Conservation (phyloP, 192 early-diverging fungal genomes). For the Linnemannia elongata region DNA sequence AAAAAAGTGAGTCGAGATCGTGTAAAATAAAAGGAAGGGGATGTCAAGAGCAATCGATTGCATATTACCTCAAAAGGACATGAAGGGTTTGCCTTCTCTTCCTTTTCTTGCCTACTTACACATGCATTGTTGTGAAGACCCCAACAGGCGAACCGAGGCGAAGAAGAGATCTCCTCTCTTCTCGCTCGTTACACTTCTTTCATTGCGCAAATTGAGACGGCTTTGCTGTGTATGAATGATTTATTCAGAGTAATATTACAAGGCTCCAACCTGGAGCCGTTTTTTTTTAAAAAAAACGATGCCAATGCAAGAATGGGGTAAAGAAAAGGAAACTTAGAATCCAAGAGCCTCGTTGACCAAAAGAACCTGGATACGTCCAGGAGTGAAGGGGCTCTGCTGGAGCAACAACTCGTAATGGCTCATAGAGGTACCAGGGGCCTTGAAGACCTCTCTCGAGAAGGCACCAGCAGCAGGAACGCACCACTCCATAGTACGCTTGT, state of each 20-base stretch:
- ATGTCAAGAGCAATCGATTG: neutral
- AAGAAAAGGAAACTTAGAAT: slow-evolving; percentile 23
- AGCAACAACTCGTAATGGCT: slow-evolving; percentile 43
- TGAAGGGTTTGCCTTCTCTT: neutral
- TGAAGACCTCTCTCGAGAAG: slow-evolving; percentile 42
- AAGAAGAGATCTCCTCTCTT: neutral
- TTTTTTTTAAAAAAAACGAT: neutral
- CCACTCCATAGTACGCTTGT: slow-evolving; percentile 41
- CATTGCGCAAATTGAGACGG: neutral
- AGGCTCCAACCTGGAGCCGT: neutral
- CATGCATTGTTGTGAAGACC: neutral
- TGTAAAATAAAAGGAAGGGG: neutral
- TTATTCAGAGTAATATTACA: slow-evolving; percentile 6
- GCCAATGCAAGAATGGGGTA: neutral
- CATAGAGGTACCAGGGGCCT: slow-evolving; percentile 30
- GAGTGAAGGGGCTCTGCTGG: slow-evolving; percentile 38
- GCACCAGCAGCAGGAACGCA: slow-evolving; percentile 39
- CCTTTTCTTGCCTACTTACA: neutral
- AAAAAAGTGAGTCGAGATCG: neutral
- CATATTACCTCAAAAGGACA: neutral
- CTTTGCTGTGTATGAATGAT: neutral
- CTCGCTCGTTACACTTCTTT: neutral
- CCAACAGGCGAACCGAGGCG: neutral
- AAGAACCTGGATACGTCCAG: slow-evolving; percentile 47
- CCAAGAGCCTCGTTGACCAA: slow-evolving; percentile 50